Percentiles rank a stretch among this genome's conserved stretches.
These are phyloP conservation scores for Colletotrichum salicis DNA, from an alignment of 2,329 filamentous ascomycete species.

Conservation along the genomic window DNA sequence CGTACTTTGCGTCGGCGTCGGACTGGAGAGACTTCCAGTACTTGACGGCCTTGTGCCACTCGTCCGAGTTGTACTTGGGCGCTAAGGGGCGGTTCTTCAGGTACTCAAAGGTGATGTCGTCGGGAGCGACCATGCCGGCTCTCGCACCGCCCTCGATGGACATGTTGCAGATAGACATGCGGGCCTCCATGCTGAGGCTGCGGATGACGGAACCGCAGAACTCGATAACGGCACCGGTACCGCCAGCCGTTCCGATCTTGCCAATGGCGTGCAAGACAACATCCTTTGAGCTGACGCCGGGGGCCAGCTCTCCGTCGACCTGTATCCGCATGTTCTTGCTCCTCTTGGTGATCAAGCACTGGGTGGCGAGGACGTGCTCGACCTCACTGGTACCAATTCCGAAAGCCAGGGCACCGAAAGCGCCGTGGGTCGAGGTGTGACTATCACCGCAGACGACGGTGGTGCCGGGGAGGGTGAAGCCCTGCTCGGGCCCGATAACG, in stretches of 20 bases:
- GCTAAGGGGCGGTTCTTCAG: constrained; percentile 91
- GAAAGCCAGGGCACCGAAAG: constrained; percentile 93
- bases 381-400: constrained; percentile 99
- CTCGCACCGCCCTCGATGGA: constrained; percentile 95
- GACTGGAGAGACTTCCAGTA: constrained; percentile 91
- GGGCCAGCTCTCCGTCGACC: constrained; percentile 88
- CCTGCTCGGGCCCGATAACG: constrained; percentile 97
- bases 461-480: constrained; percentile 96
- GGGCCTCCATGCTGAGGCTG: constrained; percentile 90
- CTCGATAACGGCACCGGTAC: constrained; percentile 94
- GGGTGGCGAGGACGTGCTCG: constrained; percentile 96
- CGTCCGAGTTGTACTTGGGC: constrained; percentile 82
- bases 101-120: constrained; percentile 94
- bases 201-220: constrained; percentile 96
- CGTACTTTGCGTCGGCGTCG: constrained; percentile 89
- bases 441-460: constrained; percentile 98
- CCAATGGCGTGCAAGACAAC: constrained; percentile 94
- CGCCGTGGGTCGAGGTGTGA: constrained; percentile 97
- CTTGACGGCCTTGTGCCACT: constrained; percentile 88
- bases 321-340: constrained; percentile 99
- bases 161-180: constrained; percentile 99
- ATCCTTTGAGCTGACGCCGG: constrained; percentile 96
- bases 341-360: constrained; percentile 91
- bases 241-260: constrained; percentile 92
- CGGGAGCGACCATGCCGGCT: constrained; percentile 96